Evolutionary conservation across 257 asterid species (phyloP).

Genomic region (Solanum virginianum): DNA sequence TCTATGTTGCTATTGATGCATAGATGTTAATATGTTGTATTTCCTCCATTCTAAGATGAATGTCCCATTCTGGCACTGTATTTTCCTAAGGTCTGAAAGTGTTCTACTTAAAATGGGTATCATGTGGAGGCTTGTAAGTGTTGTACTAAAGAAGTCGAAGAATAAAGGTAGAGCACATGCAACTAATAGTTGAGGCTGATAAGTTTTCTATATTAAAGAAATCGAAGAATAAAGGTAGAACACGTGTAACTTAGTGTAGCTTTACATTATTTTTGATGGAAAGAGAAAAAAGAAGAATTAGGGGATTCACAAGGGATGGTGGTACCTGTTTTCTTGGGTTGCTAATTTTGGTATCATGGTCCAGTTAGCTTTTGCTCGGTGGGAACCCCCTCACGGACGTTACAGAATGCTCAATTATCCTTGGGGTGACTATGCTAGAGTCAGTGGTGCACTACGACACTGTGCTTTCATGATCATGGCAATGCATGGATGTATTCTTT

Average conservation of each 20-base stretch:
- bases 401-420: slow-evolving; percentile 88
- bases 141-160: background rate
- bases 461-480: slow-evolving; percentile 99
- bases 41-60: background rate
- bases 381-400: slow-evolving; percentile 99
- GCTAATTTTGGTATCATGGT: background rate
- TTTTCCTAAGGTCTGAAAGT: background rate
- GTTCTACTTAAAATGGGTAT: background rate
- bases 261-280: background rate
- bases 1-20: background rate
- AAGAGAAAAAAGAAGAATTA: background rate
- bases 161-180: background rate
- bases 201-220: background rate
- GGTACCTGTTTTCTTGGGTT: background rate
- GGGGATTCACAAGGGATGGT: background rate
- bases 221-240: background rate
- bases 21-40: background rate
- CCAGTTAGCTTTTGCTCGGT: slow-evolving; percentile 70
- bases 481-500: slow-evolving; percentile 87
- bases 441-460: slow-evolving; percentile 86
- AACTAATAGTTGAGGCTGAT: background rate
- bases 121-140: background rate
- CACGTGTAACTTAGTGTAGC: background rate
- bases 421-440: slow-evolving; percentile 79
- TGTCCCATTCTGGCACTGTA: background rate